These are phyloP conservation scores for Neocucurbitaria cava DNA, from an alignment of 2,329 filamentous ascomycete genomes.

Conservation along the genomic window DNA sequence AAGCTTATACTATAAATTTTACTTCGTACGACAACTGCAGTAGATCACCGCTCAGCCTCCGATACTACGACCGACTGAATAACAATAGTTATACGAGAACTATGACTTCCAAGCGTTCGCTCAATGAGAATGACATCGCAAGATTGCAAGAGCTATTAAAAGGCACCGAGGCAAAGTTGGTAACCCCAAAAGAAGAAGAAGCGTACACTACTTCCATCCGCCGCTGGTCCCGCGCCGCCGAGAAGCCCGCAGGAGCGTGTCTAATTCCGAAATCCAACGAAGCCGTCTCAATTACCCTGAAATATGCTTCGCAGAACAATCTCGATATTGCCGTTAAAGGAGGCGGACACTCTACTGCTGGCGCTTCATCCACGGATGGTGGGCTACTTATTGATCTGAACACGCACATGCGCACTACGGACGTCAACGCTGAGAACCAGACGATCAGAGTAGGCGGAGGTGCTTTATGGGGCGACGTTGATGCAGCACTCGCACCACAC, in stretches of 20 bases:
- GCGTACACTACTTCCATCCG: conserved; percentile 4
- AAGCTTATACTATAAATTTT: not conserved
- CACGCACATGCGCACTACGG: conserved; percentile 8
- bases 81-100: not conserved
- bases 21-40: not conserved
- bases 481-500: conserved; percentile 7
- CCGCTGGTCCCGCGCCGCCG: conserved; percentile 13
- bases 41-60: not conserved
- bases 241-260: conserved; percentile 12
- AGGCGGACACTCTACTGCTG: conserved; percentile 14
- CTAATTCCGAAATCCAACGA: conserved; percentile 8
- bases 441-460: conserved; percentile 12
- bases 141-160: conserved; percentile 3
- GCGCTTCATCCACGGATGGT: conserved; percentile 13
- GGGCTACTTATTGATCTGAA: conserved; percentile 14
- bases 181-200: conserved; percentile 9
- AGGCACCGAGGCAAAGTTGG: conserved; percentile 5
- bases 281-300: conserved; percentile 10
- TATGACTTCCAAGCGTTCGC: conserved; percentile 1
- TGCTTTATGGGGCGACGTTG: conserved; percentile 11
- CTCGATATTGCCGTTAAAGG: conserved; percentile 14
- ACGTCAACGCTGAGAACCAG: conserved; percentile 4
- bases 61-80: not conserved
- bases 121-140: conserved; percentile 3
- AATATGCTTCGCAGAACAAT: conserved; percentile 9